phyloP scores from a whole-genome alignment of 768 basidiomycete species.

The Termitomyces sp. region DNA sequence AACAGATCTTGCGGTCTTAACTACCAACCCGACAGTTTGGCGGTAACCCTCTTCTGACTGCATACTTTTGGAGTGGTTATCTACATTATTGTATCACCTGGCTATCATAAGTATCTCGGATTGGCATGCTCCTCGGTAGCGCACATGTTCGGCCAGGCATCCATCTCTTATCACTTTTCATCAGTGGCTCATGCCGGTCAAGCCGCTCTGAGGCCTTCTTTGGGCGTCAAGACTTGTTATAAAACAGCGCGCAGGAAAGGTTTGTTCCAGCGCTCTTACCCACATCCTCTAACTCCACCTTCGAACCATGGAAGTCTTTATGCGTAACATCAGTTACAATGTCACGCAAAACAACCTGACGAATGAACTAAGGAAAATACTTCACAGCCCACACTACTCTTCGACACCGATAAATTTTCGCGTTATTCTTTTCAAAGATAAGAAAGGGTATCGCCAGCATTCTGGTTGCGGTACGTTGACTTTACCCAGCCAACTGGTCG shows the following conservation, averaged over 20 bases:
- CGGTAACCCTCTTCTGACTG: no score
- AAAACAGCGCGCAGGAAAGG: not conserved
- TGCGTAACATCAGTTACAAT: constrained; percentile 30
- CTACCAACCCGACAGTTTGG: not conserved
- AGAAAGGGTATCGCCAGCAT: constrained; percentile 23
- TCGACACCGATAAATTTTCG: constrained; percentile 45
- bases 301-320: constrained; percentile 35
- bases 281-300: constrained; percentile 4
- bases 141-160: not conserved
- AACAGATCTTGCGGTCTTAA: constrained; percentile 37
- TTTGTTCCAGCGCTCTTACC: not conserved
- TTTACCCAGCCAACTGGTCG: constrained; percentile 37
- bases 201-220: not conserved
- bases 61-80: not conserved
- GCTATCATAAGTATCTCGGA: not conserved
- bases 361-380: constrained; percentile 32
- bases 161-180: not conserved
- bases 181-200: not conserved
- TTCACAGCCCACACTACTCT: constrained; percentile 41
- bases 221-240: not conserved
- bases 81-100: not conserved
- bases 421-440: constrained; percentile 41
- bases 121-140: not conserved
- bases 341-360: constrained; percentile 25
- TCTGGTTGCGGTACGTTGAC: constrained; percentile 43